phyloP scores from a whole-genome alignment of 441 rosid genomes.

The Mallotus japonicus region DNA sequence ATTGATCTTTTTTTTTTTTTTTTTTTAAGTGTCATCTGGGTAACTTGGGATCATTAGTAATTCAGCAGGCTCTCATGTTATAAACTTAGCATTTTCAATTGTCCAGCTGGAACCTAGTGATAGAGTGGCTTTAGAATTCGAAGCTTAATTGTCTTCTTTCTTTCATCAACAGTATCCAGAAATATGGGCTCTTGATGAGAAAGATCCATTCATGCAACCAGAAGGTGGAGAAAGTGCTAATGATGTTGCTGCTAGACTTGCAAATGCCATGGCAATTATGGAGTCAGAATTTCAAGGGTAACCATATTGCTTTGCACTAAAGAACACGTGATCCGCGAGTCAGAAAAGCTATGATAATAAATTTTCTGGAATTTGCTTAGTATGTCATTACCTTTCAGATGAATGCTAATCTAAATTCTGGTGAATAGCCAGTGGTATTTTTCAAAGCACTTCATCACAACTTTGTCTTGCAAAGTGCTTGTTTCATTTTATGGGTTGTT shows the following conservation, averaged over 20 bases:
- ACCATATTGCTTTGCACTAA: background rate
- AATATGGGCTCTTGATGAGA: constrained; percentile 87
- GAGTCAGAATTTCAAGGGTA: constrained; percentile 80
- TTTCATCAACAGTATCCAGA: constrained; percentile 52
- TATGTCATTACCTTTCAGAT: background rate
- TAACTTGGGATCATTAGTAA: too few species aligned
- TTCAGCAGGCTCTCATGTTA: too few species aligned
- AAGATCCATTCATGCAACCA: constrained; percentile 64
- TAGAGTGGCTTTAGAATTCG: background rate
- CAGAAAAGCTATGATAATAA: background rate
- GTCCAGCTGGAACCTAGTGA: background rate
- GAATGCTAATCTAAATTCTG: background rate
- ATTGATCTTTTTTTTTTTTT: background rate
- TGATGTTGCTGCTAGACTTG: constrained; percentile 76
- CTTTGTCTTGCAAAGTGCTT: too few species aligned
- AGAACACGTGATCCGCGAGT: background rate
- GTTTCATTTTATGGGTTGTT: background rate
- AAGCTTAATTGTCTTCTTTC: constrained; percentile 10
- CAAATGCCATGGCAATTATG: constrained; percentile 45
- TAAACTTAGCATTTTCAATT: too few species aligned
- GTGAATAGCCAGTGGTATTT: background rate
- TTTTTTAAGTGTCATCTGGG: too few species aligned
- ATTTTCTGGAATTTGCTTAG: background rate
- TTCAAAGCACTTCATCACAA: too few species aligned
- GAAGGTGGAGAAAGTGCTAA: constrained; percentile 89